Evolutionary conservation across 2,329 filamentous ascomycete genomes (phyloP).

Genomic region (Ophiocordyceps robertsii): DNA sequence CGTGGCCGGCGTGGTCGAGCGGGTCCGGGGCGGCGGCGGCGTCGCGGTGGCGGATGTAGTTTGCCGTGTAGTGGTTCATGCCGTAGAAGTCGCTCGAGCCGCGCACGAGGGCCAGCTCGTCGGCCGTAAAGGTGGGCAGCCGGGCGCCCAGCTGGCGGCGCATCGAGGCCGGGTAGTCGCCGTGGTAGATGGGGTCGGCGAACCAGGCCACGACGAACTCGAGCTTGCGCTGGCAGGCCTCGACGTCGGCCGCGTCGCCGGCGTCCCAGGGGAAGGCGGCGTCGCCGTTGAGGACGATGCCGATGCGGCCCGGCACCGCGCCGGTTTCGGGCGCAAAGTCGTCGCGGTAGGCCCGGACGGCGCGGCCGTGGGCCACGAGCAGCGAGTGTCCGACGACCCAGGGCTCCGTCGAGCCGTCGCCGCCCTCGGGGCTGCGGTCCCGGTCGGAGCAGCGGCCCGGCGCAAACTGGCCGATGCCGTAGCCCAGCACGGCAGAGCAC

Average conservation of each 20-base stretch:
- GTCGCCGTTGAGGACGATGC: slow-evolving; percentile 23
- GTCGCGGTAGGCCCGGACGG: slow-evolving; percentile 15
- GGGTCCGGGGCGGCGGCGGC: slow-evolving; percentile 41
- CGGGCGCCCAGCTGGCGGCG: slow-evolving; percentile 65
- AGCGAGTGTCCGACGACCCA: slow-evolving; percentile 21
- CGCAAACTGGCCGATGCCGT: not conserved
- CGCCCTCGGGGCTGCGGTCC: not conserved
- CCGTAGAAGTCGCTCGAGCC: slow-evolving; percentile 91
- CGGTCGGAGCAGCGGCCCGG: not conserved
- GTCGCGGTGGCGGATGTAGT: slow-evolving; percentile 67
- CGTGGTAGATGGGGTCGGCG: slow-evolving; percentile 42
- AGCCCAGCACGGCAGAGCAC: slow-evolving; percentile 2
- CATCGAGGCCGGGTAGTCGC: slow-evolving; percentile 76
- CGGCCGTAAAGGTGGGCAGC: slow-evolving; percentile 59
- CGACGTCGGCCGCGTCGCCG: slow-evolving; percentile 9
- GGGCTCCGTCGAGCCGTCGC: slow-evolving; percentile 20
- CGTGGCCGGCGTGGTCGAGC: slow-evolving; percentile 61
- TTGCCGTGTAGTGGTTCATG: slow-evolving; percentile 88
- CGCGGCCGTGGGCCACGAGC: slow-evolving; percentile 21
- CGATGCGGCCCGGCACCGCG: slow-evolving; percentile 13
- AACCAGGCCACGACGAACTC: slow-evolving; percentile 26
- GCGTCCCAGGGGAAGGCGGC: slow-evolving; percentile 23
- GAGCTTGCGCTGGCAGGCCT: slow-evolving; percentile 20
- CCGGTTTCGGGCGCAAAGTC: slow-evolving; percentile 16
- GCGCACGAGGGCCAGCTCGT: slow-evolving; percentile 60